phyloP scores from a whole-genome alignment of 192 early-diverging fungal genomes.

The Coemansia reversa region DNA sequence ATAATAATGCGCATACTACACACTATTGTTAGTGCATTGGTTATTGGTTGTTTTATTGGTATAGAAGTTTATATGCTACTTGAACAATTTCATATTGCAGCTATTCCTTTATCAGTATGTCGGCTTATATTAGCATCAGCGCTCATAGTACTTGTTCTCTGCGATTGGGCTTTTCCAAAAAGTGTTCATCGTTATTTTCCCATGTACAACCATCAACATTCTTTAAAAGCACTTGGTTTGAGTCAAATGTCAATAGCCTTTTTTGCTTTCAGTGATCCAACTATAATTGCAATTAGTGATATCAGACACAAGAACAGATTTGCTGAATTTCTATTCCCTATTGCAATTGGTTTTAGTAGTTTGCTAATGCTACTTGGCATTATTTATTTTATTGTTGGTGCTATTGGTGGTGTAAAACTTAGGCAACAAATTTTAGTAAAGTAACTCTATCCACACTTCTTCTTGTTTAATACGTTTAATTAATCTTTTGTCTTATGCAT shows the following conservation, averaged over 20 bases:
- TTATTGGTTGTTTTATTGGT: slow-evolving; percentile 22
- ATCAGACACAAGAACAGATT: slow-evolving; percentile 5
- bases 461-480: too few species aligned
- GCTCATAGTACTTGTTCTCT: slow-evolving; percentile 26
- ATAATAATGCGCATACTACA: slow-evolving; percentile 20
- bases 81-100: slow-evolving; percentile 14
- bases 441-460: not conserved
- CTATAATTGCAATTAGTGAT: slow-evolving; percentile 22
- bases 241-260: slow-evolving; percentile 37
- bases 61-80: slow-evolving; percentile 45
- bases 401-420: slow-evolving; percentile 34
- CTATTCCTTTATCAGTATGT: slow-evolving; percentile 38
- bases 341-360: slow-evolving; percentile 24
- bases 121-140: slow-evolving; percentile 29
- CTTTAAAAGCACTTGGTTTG: slow-evolving; percentile 36
- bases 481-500: too few species aligned
- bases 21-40: slow-evolving; percentile 7
- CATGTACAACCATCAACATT: slow-evolving; percentile 32
- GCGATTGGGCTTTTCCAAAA: slow-evolving; percentile 25
- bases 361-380: slow-evolving; percentile 23
- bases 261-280: slow-evolving; percentile 37
- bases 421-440: not conserved
- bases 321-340: slow-evolving; percentile 26
- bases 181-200: slow-evolving; percentile 32
- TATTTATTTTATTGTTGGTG: slow-evolving; percentile 38